Base-by-base conservation (phyloP, 2,329 filamentous ascomycete species). In the Furcasterigmium furcatum region DNA sequence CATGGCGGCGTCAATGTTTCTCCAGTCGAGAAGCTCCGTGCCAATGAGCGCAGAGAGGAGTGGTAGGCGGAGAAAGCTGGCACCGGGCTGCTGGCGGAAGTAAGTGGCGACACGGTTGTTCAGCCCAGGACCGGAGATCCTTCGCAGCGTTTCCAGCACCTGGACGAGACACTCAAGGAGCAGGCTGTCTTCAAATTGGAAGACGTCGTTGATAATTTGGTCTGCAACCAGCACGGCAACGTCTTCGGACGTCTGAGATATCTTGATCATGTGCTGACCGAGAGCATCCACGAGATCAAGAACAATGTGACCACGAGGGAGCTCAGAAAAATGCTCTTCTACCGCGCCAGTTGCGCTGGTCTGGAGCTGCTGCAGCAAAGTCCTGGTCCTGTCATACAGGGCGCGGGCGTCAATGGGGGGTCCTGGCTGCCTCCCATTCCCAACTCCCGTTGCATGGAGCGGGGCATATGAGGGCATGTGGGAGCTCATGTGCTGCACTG, bases 1-100 rank as follows among this genome's bases (percentile, higher is more conserved):
- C 54, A 91, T 78, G 43, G 87, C 84, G 19, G 80, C 74, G 57
- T 91, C 88, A 41, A 91, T 79, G 43, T 77, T 76, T 43, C 72
- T 71, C 73, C 82, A 81, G 54, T 85, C 80, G 8, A 86, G 57
- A 30, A 85, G 70, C 44, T 84, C 81, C 3, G 80, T 82, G 29
- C 73, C 73, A 36, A 80, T 67, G 34, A 86, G 62, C 4, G 80
- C 78, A 10, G 74, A 68, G 38, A 84, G 73, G 3, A 85, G 65
- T 16, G 79, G 74, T 18, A 84, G 63, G 52, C 76, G 79, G 9
- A 85, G 66, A 50, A 84, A 77, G 42, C 68, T 70, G 19, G 77
- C 66, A 2, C 76, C 74, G 1, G 77, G 71, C 54, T 83, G 79
- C 47, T 79, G 71, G 46, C 74, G 73, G 58, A 85, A 82, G 19